phyloP scores from a whole-genome alignment of 345 rosid genomes.

The Eucalyptus curtisii region DNA sequence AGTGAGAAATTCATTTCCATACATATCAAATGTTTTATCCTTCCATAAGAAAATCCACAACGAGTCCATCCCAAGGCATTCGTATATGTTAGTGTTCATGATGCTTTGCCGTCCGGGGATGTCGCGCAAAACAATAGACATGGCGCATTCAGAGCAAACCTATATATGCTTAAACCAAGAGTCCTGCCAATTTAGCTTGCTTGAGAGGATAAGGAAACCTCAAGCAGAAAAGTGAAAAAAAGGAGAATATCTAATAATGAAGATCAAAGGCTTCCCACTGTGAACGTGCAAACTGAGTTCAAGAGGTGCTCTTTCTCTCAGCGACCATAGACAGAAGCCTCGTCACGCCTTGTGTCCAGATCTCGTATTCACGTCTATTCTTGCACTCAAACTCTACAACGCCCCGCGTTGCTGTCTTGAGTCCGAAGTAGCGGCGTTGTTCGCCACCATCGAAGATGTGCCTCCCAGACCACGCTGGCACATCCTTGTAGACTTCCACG shows the following conservation, averaged over 20 bases:
- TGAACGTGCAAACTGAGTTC: slow-evolving; percentile 2
- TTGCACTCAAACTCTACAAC: slow-evolving; percentile 78
- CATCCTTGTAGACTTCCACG: slow-evolving; percentile 54
- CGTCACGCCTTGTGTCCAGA: slow-evolving; percentile 73
- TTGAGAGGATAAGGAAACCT: background rate
- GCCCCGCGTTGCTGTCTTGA: slow-evolving; percentile 57
- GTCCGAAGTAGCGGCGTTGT: slow-evolving; percentile 66
- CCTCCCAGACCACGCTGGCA: slow-evolving; percentile 93
- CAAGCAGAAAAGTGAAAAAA: background rate
- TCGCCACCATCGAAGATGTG: slow-evolving; percentile 55
- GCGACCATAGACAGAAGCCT: slow-evolving; percentile 51
- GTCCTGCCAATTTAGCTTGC: background rate
- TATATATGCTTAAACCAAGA: background rate
- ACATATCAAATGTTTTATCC: background rate
- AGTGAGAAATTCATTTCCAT: background rate
- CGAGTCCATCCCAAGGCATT: background rate
- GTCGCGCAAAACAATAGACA: background rate
- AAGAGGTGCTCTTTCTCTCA: slow-evolving; percentile 22
- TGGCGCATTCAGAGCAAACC: background rate
- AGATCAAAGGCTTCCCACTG: background rate
- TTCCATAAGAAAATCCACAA: background rate
- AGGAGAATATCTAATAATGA: background rate
- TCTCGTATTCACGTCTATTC: slow-evolving; percentile 58
- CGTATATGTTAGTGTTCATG: background rate
- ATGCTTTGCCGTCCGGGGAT: background rate